These are phyloP conservation scores for Mortierella sp. DNA, from an alignment of 371 early-diverging fungal species.

Conservation along the genomic window DNA sequence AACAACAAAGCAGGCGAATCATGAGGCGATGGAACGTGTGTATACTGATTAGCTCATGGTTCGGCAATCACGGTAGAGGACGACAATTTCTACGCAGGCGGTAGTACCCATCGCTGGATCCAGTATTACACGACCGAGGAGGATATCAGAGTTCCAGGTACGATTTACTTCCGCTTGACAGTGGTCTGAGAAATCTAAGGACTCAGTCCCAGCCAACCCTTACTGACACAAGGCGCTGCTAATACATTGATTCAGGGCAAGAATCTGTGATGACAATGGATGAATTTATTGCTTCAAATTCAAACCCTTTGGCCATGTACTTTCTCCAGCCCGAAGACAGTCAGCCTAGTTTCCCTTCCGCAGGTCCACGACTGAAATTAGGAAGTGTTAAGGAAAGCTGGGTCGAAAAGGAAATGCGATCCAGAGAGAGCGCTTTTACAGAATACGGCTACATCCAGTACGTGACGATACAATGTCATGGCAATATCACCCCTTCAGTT, in stretches of 20 bases:
- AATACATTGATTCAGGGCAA: background rate
- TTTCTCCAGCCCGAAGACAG: conserved; percentile 45
- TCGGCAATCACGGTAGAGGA: conserved; percentile 34
- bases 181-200: background rate
- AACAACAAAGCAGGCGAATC: too few relatives aligned
- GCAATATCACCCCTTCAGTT: too few relatives aligned
- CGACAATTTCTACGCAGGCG: conserved; percentile 51
- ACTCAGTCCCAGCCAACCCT: too few relatives aligned
- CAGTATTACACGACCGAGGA: conserved; percentile 49
- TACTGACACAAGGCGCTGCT: too few relatives aligned
- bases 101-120: conserved; percentile 57
- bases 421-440: conserved; percentile 33
- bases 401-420: conserved; percentile 45
- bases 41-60: too few relatives aligned
- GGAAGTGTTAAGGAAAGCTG: conserved; percentile 44
- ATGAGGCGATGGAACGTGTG: too few relatives aligned
- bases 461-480: background rate
- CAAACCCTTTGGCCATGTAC: conserved; percentile 39
- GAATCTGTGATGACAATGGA: conserved; percentile 28
- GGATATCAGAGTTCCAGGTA: conserved; percentile 10
- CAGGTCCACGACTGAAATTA: conserved; percentile 24
- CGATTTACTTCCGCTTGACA: too few relatives aligned
- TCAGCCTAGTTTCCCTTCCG: conserved; percentile 15
- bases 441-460: conserved; percentile 44
- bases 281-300: conserved; percentile 30